Base-by-base conservation (phyloP, 805 yeast genomes). In the Kuraishia borneana region DNA sequence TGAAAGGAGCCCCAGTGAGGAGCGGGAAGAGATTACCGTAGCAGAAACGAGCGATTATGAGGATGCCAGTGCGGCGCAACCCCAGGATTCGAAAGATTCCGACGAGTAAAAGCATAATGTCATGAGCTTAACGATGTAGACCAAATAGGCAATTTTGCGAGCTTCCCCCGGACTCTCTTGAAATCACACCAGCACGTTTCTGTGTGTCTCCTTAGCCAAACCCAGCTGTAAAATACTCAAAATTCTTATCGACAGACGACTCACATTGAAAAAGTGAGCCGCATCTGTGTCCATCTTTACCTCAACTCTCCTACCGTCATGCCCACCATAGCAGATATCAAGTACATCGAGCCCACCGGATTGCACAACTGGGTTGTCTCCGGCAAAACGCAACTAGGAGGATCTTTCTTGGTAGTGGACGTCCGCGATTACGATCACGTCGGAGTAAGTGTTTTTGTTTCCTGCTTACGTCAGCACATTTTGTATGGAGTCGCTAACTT, bases 351-450 rank as follows among this genome's bases (percentile, higher is more conserved):
- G 17, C 65, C 76, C 1, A 34, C 57, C 7, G 53, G 65, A 0
- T 57, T 75, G 21, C 52, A 63, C 25, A 36, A 54, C 7, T 73
- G 80, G 81, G n/a, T n/a, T n/a, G n/a, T n/a, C 49, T 73, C 21
- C 36, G 42, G 10, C 39, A 41, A 2, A n/a, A n/a, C n/a, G n/a
- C n/a, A n/a, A n/a, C n/a, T n/a, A n/a, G n/a, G n/a, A n/a, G n/a
- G n/a, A n/a, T n/a, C n/a, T 7, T 69, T 74, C 39, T 60, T 67
- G 0, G 69, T 88, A 3, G 68, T 89, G 2, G 97, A 88, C 46
- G 96, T 89, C 2, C 66, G 97, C 35, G 96, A 88, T 36, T 65
- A 70, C 6, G 96, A 89, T 54, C 70, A 68, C 48, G 53, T 79
- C 27, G 96, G 96, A 2, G 84, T 58, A 39, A 39, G 73, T 38